A percentile compares a stretch with the other conserved stretches of the same genome.
phyloP scores from a whole-genome alignment of 2,329 filamentous ascomycete genomes.

The Fusarium beomiforme region DNA sequence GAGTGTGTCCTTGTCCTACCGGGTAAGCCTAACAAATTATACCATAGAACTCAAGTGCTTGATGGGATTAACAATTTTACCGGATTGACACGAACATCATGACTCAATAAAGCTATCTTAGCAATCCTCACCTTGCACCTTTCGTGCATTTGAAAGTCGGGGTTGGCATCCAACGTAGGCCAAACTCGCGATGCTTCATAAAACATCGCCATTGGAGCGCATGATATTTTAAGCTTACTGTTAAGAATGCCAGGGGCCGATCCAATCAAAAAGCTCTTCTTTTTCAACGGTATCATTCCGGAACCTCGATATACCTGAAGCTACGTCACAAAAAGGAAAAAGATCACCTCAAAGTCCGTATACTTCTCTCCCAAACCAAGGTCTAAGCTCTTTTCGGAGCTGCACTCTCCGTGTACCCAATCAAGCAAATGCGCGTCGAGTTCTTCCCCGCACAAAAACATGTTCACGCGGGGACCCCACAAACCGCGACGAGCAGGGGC shows the following conservation, averaged over 20 bases:
- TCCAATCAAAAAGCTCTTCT: not conserved
- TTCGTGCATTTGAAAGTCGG: no score
- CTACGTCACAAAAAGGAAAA: slow-evolving; percentile 9
- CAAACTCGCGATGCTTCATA: fast-evolving
- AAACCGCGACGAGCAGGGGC: not conserved
- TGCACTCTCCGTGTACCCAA: slow-evolving; percentile 9
- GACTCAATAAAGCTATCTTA: no score
- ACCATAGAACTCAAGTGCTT: no score
- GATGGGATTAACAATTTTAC: no score
- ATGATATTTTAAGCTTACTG: not conserved
- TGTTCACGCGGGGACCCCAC: slow-evolving; percentile 23
- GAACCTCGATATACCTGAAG: not conserved
- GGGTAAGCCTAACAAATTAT: not conserved
- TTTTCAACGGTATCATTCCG: not conserved
- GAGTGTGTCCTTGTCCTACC: fast-evolving
- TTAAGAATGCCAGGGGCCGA: not conserved
- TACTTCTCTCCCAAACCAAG: not conserved
- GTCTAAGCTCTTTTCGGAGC: not conserved
- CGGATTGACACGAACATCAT: no score
- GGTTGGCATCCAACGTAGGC: fast-evolving
- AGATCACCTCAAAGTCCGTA: not conserved
- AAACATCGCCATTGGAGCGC: slow-evolving; percentile 2
- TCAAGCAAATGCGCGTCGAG: slow-evolving; percentile 1
- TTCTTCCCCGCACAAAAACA: slow-evolving; percentile 13
- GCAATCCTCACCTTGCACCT: no score